Evolutionary conservation across 306 rosid genomes (phyloP).

Genomic region (Mimosa bimucronata): DNA sequence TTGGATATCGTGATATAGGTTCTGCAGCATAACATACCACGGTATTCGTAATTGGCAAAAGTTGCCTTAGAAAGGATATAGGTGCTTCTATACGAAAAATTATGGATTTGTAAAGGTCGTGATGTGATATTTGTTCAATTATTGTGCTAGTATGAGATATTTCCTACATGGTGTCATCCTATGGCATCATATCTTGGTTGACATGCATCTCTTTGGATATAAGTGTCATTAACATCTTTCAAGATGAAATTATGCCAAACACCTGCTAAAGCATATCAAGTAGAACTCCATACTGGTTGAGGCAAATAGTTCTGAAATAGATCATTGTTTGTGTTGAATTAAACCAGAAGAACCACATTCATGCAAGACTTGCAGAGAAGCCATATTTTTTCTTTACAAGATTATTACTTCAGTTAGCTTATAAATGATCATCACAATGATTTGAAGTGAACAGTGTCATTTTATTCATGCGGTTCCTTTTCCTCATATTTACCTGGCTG

Average conservation of each 20-base stretch:
- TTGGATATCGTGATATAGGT: neutral
- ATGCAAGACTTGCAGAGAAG: neutral
- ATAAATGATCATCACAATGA: neutral
- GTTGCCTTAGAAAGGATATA: neutral
- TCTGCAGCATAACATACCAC: neutral
- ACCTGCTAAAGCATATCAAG: neutral
- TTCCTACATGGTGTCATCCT: neutral
- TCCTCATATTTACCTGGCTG: neutral
- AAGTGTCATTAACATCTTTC: neutral
- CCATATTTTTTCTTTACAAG: neutral
- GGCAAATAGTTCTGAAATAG: neutral
- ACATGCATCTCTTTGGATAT: no score
- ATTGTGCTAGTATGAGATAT: neutral
- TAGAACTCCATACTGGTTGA: neutral
- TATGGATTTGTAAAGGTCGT: neutral
- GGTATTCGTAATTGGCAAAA: neutral
- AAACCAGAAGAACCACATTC: no score
- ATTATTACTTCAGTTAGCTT: neutral
- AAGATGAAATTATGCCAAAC: neutral
- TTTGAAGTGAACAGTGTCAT: conserved; percentile 1
- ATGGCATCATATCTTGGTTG: neutral
- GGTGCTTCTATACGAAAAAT: neutral
- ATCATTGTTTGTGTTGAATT: neutral
- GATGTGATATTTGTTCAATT: neutral
- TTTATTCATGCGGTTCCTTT: neutral